Base-by-base conservation (phyloP, 352 stramenopile species). In the Globisporangium acanthophoron region DNA sequence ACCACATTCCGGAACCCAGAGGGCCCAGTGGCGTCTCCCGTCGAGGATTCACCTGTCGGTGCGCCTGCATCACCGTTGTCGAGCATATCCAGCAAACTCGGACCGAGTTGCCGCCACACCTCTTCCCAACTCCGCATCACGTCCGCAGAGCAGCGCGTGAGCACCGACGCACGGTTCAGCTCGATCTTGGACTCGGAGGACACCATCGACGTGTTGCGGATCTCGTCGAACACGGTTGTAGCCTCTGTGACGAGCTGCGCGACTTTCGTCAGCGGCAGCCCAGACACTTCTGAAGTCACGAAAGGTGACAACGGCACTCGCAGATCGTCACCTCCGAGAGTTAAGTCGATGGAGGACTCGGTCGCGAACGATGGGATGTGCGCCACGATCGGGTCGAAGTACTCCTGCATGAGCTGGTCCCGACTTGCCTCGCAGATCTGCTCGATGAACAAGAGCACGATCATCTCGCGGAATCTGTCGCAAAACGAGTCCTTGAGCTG, bases 111-210 rank as follows among this genome's bases (percentile, higher is more conserved):
- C 13, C 66, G 74, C 78, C 78, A 90, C 48, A 87, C 78, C 1
- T 40, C 51, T 27, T 78, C 69, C 76, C 78, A 88, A 5, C 69
- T 65, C 7, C 65, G 67, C 41, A 83, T 63, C 40, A 90, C 51
- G 31, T 88, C 78, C 1, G 40, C 56, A 16, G 62, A 62, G 56
- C 74, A 87, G 16, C 47, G 66, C 20, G 76, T 83, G 18, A 88
- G 70, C 1, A 90, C 74, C 0, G 70, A 47, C 1, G 80, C 66
- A 0, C 76, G 68, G 48, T 75, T 65, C 15, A 90, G 51, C 33
- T 80, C 65, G 43, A 90, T 78, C 43, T 86, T 86, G 31, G 77
- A 87, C 65, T 88, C 80, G 13, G 80, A 90, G 8, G 78, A 85
- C 33, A 88, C 62, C 62, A 83, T 86, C 0, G 80, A 90, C 21